Evolutionary conservation across 78 protist genomes (phyloP), one percentile per base, ranked within the genome.

Genomic region (Speleostelium caveatum): DNA sequence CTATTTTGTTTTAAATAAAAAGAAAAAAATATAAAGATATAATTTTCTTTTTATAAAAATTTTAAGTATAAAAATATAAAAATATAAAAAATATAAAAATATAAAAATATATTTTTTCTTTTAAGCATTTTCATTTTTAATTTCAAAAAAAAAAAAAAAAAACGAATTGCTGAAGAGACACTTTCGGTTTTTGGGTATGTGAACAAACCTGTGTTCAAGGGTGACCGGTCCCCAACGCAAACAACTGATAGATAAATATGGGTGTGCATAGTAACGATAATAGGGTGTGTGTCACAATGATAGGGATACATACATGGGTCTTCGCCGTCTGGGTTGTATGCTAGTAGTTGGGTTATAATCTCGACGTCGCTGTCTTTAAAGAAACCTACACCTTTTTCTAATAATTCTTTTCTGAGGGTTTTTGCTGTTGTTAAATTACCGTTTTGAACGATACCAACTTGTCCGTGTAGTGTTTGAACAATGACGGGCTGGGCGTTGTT

Each of bases 401-500:
- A 26, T 49, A 89, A 39, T 71, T 89, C 88, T n/a, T 61, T 89
- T 32, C 94, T 74, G 19, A 89, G 36, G 10, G 66, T 33, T 24
- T 67, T 53, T 1, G 80, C 87, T 1, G 87, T 89, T 1, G 94
- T 89, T 3, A 89, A 38, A 39, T 89, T 76, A 53, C 94, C 94
- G 33, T 89, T 89, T 33, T 89, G 87, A 5, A 73, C 94, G 10
- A 89, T 80, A 2, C 87, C 94, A 28, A 89, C 65, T 41, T 78
- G 79, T 38, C 94, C 94, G 32, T 78, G 88, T 14, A 78, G 45
- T 22, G 94, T 89, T 33, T 89, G 91, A 2, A 89, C 88, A 0
- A 89, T 73, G 6, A 75, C 86, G 16, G 94, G 94, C 36, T 89
- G 94, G 24, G 91, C 87, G 66, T 89, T 89, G 21, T 51, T 63